Evolutionary conservation across 1,284 basidiomycete genomes (phyloP), one percentile per base, ranked within the genome.

Genomic region (Papiliotrema nemorosa): DNA sequence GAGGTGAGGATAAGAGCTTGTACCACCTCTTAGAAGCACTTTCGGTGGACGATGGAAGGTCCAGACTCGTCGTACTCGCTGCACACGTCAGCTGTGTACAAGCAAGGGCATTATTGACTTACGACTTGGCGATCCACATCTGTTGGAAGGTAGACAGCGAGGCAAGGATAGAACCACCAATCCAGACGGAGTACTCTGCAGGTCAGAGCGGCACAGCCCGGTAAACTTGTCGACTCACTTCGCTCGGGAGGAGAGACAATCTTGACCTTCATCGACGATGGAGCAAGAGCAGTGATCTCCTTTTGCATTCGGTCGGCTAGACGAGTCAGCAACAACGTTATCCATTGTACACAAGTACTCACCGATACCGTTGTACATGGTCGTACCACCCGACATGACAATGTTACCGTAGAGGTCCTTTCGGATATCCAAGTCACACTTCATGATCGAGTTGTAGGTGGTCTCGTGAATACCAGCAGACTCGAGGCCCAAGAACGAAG

Each of bases 81-180:
- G 26, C n/a, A 34, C 7, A n/a, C 14, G 34, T 38, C 34, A 42
- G 45, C 6, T n/a, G n/a, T n/a, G n/a, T n/a, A n/a, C n/a, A n/a
- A n/a, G n/a, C 24, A 1, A 16, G 35, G 21, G 5, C 3, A 38
- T 22, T 6, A 22, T 4, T 7, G 10, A 50, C 53, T 36, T 39
- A 54, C 62, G 59, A 57, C 66, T 74, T 73, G 51, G 68, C 64
- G 69, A 73, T 66, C 62, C 75, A 77, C 75, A 77, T 77, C 74
- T 80, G 80, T 81, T 96, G 92, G 90, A 97, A 97, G 60, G 93
- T 97, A 64, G 85, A 88, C 52, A 97, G 84, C 52, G 92, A 96
- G 34, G 91, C 90, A 59, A 97, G 81, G 76, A 97, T 97, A 59
- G 91, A 96, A 68, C 94, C 93, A 83, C 94, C 93, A 71, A 97